These are phyloP conservation scores for Fusarium tanahbumbuense DNA, from an alignment of 2,329 filamentous ascomycete genomes.

Conservation along the genomic window DNA sequence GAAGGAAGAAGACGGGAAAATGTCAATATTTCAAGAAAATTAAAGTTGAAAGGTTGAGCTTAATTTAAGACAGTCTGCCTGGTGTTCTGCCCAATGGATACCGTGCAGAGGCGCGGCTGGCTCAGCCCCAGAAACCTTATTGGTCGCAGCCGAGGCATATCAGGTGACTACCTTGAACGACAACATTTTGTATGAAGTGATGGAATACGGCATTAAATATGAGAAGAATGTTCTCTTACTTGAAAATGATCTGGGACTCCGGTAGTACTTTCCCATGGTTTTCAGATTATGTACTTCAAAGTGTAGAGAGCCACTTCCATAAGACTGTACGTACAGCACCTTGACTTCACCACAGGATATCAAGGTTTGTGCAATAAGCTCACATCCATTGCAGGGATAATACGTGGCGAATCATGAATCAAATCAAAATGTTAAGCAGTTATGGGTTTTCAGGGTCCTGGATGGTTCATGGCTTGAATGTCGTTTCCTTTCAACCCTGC, in stretches of 20 bases:
- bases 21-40: accelerated
- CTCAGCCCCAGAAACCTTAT: slow-evolving; percentile 9
- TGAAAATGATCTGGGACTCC: too few species aligned
- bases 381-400: background rate
- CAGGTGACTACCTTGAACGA: background rate
- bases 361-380: background rate
- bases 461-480: background rate
- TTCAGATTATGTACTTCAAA: background rate
- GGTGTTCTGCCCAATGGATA: background rate
- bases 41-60: background rate
- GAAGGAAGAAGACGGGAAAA: accelerated
- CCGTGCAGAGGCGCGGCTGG: slow-evolving; percentile 5
- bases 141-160: background rate
- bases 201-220: background rate
- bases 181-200: background rate
- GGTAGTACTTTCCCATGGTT: too few species aligned
- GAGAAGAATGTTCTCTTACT: too few species aligned
- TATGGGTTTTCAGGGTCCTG: background rate
- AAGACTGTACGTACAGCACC: background rate
- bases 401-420: background rate
- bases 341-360: background rate
- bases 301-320: background rate
- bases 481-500: background rate
- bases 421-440: background rate
- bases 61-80: background rate